Conservation (phyloP, 2,329 filamentous ascomycete species). For the Verticillium isaacii region DNA sequence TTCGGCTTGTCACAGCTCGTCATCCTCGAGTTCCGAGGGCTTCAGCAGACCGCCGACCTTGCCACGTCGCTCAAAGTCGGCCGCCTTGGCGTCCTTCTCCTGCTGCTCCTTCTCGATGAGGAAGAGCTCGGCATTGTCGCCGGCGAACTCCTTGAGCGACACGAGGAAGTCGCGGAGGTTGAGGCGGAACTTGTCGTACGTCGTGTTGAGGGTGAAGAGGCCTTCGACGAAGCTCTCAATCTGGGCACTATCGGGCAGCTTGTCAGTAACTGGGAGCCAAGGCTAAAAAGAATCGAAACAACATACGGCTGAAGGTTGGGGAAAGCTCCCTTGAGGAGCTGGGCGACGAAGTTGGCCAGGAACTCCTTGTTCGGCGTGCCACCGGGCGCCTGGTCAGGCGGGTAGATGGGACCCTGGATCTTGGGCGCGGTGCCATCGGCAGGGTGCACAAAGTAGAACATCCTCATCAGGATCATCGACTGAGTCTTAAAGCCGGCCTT, state of each 20-base stretch:
- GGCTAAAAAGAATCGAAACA: background rate
- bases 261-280: conserved; percentile 30
- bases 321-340: conserved; percentile 83
- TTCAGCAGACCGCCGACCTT: conserved; percentile 96
- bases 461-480: conserved; percentile 84
- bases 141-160: conserved; percentile 92
- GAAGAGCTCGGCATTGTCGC: conserved; percentile 91
- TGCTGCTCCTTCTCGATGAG: conserved; percentile 93
- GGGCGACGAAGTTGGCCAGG: conserved; percentile 80
- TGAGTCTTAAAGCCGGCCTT: conserved; percentile 99
- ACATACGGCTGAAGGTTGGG: conserved; percentile 85
- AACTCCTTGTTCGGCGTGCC: conserved; percentile 91
- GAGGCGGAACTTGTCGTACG: conserved; percentile 91
- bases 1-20: conserved; percentile 57
- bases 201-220: conserved; percentile 81
- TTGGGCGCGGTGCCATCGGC: conserved; percentile 67
- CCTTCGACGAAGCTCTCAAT: conserved; percentile 87
- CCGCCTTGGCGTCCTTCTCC: conserved; percentile 76
- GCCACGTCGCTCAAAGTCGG: conserved; percentile 85
- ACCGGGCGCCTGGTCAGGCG: conserved; percentile 71
- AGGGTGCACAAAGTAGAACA: conserved; percentile 92
- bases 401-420: conserved; percentile 89
- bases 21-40: conserved; percentile 92
- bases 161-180: conserved; percentile 96
- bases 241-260: conserved; percentile 57